Conservation (phyloP, 192 early-diverging fungal genomes). For the Rhizoclosmatium globosum region DNA sequence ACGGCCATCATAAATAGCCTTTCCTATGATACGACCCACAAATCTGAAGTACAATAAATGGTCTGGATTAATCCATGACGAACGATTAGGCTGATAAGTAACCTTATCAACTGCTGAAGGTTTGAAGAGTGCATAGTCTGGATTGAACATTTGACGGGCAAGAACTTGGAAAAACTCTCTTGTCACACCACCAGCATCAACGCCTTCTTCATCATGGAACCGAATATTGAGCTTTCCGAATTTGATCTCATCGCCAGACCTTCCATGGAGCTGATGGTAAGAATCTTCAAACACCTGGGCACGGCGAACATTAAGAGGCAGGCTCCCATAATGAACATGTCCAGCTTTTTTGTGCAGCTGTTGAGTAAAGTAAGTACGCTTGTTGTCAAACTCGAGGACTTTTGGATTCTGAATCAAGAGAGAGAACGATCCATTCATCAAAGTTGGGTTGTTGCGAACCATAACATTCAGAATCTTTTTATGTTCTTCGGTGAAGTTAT, state of each 20-base stretch:
- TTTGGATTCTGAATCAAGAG: slow-evolving; percentile 96
- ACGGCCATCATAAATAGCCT: slow-evolving; percentile 98
- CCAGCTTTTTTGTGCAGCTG: slow-evolving; percentile 87
- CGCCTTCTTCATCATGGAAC: slow-evolving; percentile 96
- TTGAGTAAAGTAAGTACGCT: slow-evolving; percentile 96
- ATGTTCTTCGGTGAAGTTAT: slow-evolving; percentile 90
- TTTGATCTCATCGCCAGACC: slow-evolving; percentile 92
- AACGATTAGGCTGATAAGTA: slow-evolving; percentile 97
- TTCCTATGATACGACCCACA: slow-evolving; percentile 97
- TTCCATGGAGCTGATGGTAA: slow-evolving; percentile 90
- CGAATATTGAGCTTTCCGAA: slow-evolving; percentile 90
- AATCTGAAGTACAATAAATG: slow-evolving; percentile 97
- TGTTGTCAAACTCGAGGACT: slow-evolving; percentile 99
- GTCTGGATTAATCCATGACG: slow-evolving; percentile 91
- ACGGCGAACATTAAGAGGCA: slow-evolving; percentile 91
- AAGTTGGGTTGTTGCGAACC: slow-evolving; percentile 94
- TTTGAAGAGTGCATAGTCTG: slow-evolving; percentile 97
- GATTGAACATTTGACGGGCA: slow-evolving; percentile 98
- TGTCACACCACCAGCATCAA: slow-evolving; percentile 97
- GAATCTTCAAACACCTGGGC: slow-evolving; percentile 97
- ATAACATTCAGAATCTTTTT: slow-evolving; percentile 96
- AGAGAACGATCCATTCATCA: slow-evolving; percentile 97
- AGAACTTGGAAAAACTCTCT: slow-evolving; percentile 99
- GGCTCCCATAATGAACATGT: slow-evolving; percentile 70
- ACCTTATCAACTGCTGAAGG: slow-evolving; percentile 94